Evolutionary conservation across 2,329 filamentous ascomycete species (phyloP).

Genomic region (Pseudogymnoascus destructans): DNA sequence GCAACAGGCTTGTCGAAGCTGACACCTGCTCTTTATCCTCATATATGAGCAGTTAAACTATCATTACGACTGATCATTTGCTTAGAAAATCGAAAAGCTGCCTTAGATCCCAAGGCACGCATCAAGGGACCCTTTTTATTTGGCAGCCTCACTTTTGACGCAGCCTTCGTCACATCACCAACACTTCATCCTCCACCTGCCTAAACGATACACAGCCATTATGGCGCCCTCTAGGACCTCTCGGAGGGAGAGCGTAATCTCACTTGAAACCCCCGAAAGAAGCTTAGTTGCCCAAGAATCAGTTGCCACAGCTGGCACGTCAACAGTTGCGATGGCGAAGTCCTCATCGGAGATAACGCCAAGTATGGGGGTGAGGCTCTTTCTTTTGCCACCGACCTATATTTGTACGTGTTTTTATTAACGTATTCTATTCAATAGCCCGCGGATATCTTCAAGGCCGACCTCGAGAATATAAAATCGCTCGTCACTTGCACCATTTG

Average conservation of each 20-base stretch:
- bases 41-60: background rate
- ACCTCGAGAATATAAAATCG: conserved; percentile 47
- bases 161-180: conserved; percentile 1
- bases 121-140: background rate
- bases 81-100: background rate
- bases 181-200: background rate
- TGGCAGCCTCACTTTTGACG: conserved; percentile 3
- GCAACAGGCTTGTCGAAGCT: conserved; percentile 3
- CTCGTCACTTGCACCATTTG: conserved; percentile 57
- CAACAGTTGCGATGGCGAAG: conserved; percentile 9
- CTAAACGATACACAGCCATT: background rate
- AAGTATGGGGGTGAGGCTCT: conserved; percentile 15
- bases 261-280: background rate
- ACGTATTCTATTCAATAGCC: conserved; percentile 15
- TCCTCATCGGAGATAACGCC: conserved; percentile 10
- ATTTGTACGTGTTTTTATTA: conserved; percentile 1
- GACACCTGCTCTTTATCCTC: background rate
- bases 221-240: conserved; percentile 14
- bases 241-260: conserved; percentile 1
- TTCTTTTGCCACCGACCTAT: background rate
- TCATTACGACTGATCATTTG: background rate
- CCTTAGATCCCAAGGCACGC: background rate
- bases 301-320: background rate
- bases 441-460: conserved; percentile 26
- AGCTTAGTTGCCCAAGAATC: background rate